These are phyloP conservation scores for Apiotrichum domesticum DNA, from an alignment of 1,284 basidiomycete species.

Conservation along the genomic window DNA sequence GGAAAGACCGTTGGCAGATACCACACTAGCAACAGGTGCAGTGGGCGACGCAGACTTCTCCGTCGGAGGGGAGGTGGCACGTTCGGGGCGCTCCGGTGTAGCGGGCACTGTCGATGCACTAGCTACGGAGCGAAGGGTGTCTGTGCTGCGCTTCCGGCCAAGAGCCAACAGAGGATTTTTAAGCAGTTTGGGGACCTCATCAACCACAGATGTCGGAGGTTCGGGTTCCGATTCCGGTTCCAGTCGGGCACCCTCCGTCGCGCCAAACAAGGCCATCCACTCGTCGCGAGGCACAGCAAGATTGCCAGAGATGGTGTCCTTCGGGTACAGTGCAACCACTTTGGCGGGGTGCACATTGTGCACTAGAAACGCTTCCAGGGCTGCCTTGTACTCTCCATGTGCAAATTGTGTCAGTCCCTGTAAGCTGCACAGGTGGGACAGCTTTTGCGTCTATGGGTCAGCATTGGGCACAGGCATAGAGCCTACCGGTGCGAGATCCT, in stretches of 20 bases:
- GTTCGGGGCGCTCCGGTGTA: background rate
- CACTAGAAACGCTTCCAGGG: conserved; percentile 80
- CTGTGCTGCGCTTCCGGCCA: conserved; percentile 33
- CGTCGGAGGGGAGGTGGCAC: background rate
- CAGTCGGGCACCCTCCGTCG: conserved; percentile 51
- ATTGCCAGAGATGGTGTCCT: conserved; percentile 67
- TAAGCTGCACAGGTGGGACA: conserved; percentile 59
- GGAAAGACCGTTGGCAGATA: conserved; percentile 10
- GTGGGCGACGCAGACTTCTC: background rate
- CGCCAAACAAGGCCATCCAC: conserved; percentile 87
- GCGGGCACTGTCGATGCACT: background rate
- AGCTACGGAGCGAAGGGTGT: conserved; percentile 23
- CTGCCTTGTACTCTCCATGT: conserved; percentile 47
- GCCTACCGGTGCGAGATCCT: conserved; percentile 63
- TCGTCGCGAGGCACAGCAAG: conserved; percentile 59
- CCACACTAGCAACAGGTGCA: background rate
- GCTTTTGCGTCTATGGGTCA: conserved; percentile 29
- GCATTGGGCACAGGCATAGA: background rate
- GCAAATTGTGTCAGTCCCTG: conserved; percentile 73
- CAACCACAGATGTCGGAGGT: background rate
- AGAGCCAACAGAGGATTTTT: conserved; percentile 14
- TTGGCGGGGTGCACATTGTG: conserved; percentile 90
- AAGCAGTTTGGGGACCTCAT: background rate
- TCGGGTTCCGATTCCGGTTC: conserved; percentile 21
- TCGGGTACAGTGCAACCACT: conserved; percentile 81